Evolutionary conservation across 2,329 filamentous ascomycete genomes (phyloP).

Genomic region (Xylaria hypoxylon): DNA sequence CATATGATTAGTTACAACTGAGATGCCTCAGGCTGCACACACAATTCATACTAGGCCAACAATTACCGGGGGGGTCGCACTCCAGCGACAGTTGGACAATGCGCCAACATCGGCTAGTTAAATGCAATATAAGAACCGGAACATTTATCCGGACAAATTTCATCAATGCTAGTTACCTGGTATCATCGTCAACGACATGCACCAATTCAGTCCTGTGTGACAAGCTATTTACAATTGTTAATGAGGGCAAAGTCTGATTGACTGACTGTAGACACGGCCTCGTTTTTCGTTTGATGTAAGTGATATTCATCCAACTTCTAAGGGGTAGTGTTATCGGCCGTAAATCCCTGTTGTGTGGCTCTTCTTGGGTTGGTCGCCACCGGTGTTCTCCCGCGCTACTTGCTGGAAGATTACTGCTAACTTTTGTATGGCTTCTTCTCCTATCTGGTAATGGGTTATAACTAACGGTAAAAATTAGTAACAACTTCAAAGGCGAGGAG

Average conservation of each 20-base stretch:
- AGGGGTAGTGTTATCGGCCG: conserved; percentile 13
- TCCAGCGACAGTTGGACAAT: conserved; percentile 8
- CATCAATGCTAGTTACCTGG: neutral
- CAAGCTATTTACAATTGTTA: conserved; percentile 9
- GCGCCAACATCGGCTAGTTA: conserved; percentile 12
- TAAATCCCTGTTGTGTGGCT: conserved; percentile 39
- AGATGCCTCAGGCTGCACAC: conserved; percentile 15
- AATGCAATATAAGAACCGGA: conserved; percentile 24
- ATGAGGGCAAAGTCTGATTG: neutral
- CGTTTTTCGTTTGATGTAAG: neutral
- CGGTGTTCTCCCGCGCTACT: conserved; percentile 45
- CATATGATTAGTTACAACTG: conserved; percentile 4
- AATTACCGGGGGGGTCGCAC: neutral
- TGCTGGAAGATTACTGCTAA: conserved; percentile 60
- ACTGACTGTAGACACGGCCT: neutral
- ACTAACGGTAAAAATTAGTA: conserved; percentile 33
- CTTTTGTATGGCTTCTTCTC: conserved; percentile 66
- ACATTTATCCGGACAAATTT: neutral
- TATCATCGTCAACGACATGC: neutral
- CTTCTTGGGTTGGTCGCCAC: conserved; percentile 49
- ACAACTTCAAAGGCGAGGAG: neutral
- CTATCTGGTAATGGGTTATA: conserved; percentile 61
- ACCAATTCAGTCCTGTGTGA: conserved; percentile 3
- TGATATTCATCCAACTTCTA: neutral
- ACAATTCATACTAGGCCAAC: conserved; percentile 6